Base-by-base conservation (phyloP, 441 rosid genomes). In the Daphne laureola region DNA sequence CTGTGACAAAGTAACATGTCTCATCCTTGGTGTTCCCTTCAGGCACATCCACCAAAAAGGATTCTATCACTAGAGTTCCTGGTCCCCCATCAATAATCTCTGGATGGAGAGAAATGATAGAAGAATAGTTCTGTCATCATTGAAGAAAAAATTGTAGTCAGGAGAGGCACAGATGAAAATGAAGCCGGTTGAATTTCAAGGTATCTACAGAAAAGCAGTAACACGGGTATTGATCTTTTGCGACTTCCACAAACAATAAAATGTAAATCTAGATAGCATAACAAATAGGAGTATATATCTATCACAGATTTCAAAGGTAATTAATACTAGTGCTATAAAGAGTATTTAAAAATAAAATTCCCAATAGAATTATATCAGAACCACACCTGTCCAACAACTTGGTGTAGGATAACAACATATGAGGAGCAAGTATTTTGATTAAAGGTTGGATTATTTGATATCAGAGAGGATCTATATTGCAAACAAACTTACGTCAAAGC, bases 1-100 rank as follows among this genome's bases (percentile, higher is more conserved):
- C 86, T 54, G 81, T 84, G 0, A 84, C 78, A 27, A 84, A 84
- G 81, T 79, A 84, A 65, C 88, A 79, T 27, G 92, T 83, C 66
- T 83, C 90, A 51, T 80, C 90, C 62, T 72, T 72, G 57, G 86
- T 83, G 61, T 83, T 80, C 40, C 88, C 86, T 57, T 79, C 73
- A 2, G 88, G 92, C n/a, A 81, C 79, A 44, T 84, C 88, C 61
- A 83, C 90, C 55, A 80, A 82, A 61, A 76, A 83, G 0, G 90
- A 83, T 65, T 83, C 86, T 0, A 80, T 65, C 72, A 73, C 84
- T 44, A 81, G 63, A 4, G 88, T 81, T 46, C 84, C 84, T 7
- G 73, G 61, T 57, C 86, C 70, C 59, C 84, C 92, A 15, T 75
- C 66, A 15, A 77, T 74, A 14, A 70, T 76, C 69, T 84, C 88